Percentiles rank a stretch among this genome's conserved stretches.
phyloP scores from a whole-genome alignment of 176 grass and related monocot genomes.

The Tillandsia fasciculata region DNA sequence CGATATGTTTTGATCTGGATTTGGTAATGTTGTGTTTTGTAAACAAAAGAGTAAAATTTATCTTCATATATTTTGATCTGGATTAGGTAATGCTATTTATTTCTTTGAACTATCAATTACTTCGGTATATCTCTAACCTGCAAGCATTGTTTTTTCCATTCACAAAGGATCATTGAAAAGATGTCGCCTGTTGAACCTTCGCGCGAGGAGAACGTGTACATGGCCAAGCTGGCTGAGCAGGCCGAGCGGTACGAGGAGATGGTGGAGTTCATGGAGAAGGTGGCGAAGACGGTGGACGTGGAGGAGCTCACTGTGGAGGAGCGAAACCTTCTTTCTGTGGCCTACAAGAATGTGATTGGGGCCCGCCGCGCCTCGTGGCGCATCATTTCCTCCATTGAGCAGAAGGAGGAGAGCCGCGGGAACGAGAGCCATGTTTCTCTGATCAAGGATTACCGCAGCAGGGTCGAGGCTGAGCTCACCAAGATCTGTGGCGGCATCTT shows the following conservation, averaged over 20 bases:
- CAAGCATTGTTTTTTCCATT: no score
- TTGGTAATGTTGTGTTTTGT: no score
- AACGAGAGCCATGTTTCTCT: conserved; percentile 61
- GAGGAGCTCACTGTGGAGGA: conserved; percentile 85
- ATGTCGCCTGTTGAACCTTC: conserved; percentile 18
- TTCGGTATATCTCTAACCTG: no score
- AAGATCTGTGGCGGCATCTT: conserved; percentile 80
- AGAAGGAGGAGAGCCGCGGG: conserved; percentile 74
- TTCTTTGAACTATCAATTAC: no score
- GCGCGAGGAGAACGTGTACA: conserved; percentile 72
- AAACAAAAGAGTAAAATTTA: no score
- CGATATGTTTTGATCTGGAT: no score
- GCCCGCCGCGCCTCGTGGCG: conserved; percentile 86
- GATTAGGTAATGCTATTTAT: no score
- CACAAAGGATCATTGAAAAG: not conserved
- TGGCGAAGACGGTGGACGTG: conserved; percentile 56
- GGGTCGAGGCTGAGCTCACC: conserved; percentile 74
- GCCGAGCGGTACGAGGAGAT: conserved; percentile 80
- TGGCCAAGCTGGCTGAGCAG: conserved; percentile 86
- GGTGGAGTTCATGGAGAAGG: conserved; percentile 93
- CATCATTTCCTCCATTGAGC: conserved; percentile 86
- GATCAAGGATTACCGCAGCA: conserved; percentile 77
- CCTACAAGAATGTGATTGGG: conserved; percentile 91
- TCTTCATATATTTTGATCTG: no score
- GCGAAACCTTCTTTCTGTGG: conserved; percentile 52